A percentile compares a stretch with the other conserved stretches of the same genome.
Conservation (phyloP, 495 filamentous ascomycete genomes). For the Xylaria longipes region DNA sequence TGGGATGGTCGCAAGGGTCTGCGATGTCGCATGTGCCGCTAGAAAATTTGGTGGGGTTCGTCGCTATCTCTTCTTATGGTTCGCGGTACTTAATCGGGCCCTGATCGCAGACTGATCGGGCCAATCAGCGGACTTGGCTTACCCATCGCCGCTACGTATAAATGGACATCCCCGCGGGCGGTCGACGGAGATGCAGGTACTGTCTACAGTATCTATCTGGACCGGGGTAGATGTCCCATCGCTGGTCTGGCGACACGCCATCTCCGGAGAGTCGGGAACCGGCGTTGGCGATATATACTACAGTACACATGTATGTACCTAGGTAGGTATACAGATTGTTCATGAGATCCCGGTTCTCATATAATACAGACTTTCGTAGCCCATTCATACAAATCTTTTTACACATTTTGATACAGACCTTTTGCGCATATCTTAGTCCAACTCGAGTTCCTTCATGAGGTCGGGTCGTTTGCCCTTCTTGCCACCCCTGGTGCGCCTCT, state of each 20-base stretch:
- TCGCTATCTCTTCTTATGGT: slow-evolving; percentile 1
- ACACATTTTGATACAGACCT: background rate
- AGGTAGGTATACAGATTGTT: background rate
- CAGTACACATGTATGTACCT: background rate
- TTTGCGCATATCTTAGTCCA: background rate
- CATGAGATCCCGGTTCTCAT: background rate
- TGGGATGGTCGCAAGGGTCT: slow-evolving; percentile 13
- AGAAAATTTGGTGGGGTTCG: background rate
- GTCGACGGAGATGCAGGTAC: slow-evolving; percentile 10
- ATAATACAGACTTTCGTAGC: background rate
- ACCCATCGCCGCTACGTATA: slow-evolving; percentile 22
- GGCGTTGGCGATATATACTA: background rate
- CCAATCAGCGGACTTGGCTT: slow-evolving; percentile 6
- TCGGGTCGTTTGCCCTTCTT: slow-evolving; percentile 30
- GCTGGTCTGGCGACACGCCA: background rate
- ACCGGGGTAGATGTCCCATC: background rate
- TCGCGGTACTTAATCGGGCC: no score
- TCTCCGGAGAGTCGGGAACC: background rate
- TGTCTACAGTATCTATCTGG: background rate
- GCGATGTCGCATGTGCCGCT: slow-evolving; percentile 16
- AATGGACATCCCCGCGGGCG: slow-evolving; percentile 17
- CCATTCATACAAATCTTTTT: background rate
- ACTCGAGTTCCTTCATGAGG: slow-evolving; percentile 21
- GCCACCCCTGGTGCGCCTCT: slow-evolving; percentile 62
- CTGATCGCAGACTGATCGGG: no score